Base-by-base conservation (phyloP, 2,329 filamentous ascomycete species). In the Colletotrichum lupini region DNA sequence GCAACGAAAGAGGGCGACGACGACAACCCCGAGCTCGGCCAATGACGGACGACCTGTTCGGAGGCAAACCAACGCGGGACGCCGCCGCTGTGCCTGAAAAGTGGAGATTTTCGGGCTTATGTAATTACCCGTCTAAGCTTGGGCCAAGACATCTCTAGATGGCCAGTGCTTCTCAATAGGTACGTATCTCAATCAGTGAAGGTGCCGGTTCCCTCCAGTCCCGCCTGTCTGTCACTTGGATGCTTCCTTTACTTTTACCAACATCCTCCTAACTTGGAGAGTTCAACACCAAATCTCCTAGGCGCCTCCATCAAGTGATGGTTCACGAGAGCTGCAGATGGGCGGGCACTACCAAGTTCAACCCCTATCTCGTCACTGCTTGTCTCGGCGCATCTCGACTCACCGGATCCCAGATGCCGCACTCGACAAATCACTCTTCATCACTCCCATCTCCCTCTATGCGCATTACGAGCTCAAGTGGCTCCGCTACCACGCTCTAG, bases 291-390 rank as follows among this genome's bases (percentile, higher is more conserved):
- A 24, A 6, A 24, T 53, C 22, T 56, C 28, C 30, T 42, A 24
- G 55, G 70, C 60, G 60, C 70, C 52, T 70, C 67, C 59, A 65
- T 73, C 56, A 52, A 70, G 70, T 70, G 66, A 73, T 70, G 67
- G 55, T n/a, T 55, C 19, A 42, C 46, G 32, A 49, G 30, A 46
- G 67, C 30, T 52, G 67, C 67, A 65, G 59, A 67, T 37, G 53
- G 32, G 61, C 55, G 61, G 62, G 37, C 58, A 72, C 59, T 30
- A 56, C 14, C 37, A 42, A 42, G 16, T 42, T 42, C 7, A 6
- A 3, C 49, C 32, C 37, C 49, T 11, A 16, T 55, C 42, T 57
- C 70, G 42, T 22, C 42, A 49, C 42, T 49, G 42, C 42, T 49
- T 49, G 42, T 70, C 60, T 73, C 57, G 70, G 60, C 67, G 60